phyloP scores from a whole-genome alignment of 805 yeast genomes.

The Candida maltosa region DNA sequence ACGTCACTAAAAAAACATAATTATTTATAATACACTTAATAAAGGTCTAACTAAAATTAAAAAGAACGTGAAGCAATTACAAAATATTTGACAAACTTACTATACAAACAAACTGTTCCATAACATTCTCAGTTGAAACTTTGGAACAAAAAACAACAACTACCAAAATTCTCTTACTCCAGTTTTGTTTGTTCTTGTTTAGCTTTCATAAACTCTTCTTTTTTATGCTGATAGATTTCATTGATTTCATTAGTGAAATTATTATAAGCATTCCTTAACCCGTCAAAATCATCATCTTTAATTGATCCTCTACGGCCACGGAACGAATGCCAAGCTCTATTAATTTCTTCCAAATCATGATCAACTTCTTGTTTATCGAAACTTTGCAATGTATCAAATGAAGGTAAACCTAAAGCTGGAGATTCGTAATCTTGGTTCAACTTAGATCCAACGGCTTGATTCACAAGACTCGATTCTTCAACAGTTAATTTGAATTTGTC shows the following conservation, averaged over 20 bases:
- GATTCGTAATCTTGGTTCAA: conserved; percentile 15
- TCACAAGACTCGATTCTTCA: conserved; percentile 22
- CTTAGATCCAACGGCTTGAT: conserved; percentile 18
- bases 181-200: conserved; percentile 1
- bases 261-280: conserved; percentile 36
- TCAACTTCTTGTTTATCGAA: conserved; percentile 32
- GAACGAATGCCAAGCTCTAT: conserved; percentile 36
- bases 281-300: conserved; percentile 33
- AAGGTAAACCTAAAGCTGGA: conserved; percentile 38
- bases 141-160: too few species aligned
- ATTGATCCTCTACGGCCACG: conserved; percentile 27
- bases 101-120: too few species aligned
- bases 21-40: too few species aligned
- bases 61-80: too few species aligned
- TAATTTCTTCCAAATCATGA: conserved; percentile 32
- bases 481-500: conserved; percentile 13
- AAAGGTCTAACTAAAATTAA: too few species aligned
- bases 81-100: too few species aligned
- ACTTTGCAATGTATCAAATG: conserved; percentile 33
- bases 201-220: conserved; percentile 10
- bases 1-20: too few species aligned
- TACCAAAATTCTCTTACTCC: too few species aligned
- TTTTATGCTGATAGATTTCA: conserved; percentile 25
- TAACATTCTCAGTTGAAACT: too few species aligned
- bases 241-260: conserved; percentile 39